Evolutionary conservation across 2,329 filamentous ascomycete genomes (phyloP).

Genomic region (Atkinsonella hypoxylon): DNA sequence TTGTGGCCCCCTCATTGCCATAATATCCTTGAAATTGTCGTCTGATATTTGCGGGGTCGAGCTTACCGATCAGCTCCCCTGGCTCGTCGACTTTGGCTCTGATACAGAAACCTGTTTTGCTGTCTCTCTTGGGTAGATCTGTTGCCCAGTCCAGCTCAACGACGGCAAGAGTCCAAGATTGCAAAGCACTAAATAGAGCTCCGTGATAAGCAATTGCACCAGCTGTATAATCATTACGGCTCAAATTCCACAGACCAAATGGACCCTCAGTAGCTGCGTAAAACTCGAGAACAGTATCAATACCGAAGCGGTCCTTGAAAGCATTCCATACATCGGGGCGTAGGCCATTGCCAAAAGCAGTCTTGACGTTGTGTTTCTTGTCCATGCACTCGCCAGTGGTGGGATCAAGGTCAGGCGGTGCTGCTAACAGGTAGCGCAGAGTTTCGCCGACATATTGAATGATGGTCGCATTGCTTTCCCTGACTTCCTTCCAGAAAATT

Average conservation of each 20-base stretch:
- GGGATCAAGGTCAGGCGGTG: conserved; percentile 49
- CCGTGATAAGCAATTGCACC: conserved; percentile 71
- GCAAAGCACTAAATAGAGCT: conserved; percentile 41
- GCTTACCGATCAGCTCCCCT: conserved; percentile 63
- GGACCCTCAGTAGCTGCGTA: conserved; percentile 69
- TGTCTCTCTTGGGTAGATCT: conserved; percentile 55
- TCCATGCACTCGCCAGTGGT: conserved; percentile 57
- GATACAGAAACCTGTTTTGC: conserved; percentile 56
- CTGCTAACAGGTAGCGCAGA: conserved; percentile 66
- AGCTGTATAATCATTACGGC: conserved; percentile 58
- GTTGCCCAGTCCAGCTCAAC: conserved; percentile 62
- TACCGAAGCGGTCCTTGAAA: conserved; percentile 71
- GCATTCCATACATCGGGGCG: conserved; percentile 75
- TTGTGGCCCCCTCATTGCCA: conserved; percentile 57
- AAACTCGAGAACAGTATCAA: conserved; percentile 65
- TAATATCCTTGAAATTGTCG: conserved; percentile 73
- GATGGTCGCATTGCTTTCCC: conserved; percentile 56
- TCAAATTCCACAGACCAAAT: conserved; percentile 59
- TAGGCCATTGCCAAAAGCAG: conserved; percentile 76
- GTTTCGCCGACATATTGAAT: conserved; percentile 88
- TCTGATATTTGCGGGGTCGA: conserved; percentile 52
- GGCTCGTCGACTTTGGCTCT: conserved; percentile 46
- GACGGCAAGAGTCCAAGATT: conserved; percentile 40
- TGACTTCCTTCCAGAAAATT: conserved; percentile 65
- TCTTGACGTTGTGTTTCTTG: conserved; percentile 56